Evolutionary conservation across 495 filamentous ascomycete genomes (phyloP).

Genomic region (Neurospora terricola): DNA sequence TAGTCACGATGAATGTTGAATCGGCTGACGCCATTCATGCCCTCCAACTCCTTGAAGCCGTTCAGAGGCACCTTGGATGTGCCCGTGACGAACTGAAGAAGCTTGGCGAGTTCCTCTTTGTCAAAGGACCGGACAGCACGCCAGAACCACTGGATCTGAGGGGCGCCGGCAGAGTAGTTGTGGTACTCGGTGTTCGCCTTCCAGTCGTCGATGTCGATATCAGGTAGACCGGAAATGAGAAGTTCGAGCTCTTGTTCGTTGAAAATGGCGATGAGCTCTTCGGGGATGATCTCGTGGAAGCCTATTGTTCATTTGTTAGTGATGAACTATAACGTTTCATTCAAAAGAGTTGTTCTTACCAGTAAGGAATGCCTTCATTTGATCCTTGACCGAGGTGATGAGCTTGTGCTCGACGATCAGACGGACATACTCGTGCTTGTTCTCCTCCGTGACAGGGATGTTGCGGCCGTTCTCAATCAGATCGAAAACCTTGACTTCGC

Average conservation of each 20-base stretch:
- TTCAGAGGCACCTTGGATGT: slow-evolving; percentile 98
- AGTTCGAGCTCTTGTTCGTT: slow-evolving; percentile 97
- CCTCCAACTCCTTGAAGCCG: slow-evolving; percentile 97
- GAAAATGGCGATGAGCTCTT: slow-evolving; percentile 93
- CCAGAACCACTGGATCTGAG: slow-evolving; percentile 99
- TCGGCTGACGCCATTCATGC: slow-evolving; percentile 95
- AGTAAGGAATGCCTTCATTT: slow-evolving; percentile 91
- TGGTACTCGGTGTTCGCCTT: slow-evolving; percentile 98
- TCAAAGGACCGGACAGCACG: slow-evolving; percentile 94
- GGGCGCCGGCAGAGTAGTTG: slow-evolving; percentile 88
- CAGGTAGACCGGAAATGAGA: slow-evolving; percentile 91
- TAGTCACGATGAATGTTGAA: slow-evolving; percentile 99
- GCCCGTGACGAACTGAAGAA: slow-evolving; percentile 96
- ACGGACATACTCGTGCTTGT: slow-evolving; percentile 96
- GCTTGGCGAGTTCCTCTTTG: slow-evolving; percentile 96
- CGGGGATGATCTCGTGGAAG: slow-evolving; percentile 96
- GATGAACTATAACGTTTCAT: neutral
- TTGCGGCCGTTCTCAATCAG: slow-evolving; percentile 80
- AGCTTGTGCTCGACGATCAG: slow-evolving; percentile 90
- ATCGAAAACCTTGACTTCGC: slow-evolving; percentile 77
- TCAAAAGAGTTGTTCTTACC: slow-evolving; percentile 39
- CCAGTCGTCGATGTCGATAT: slow-evolving; percentile 98
- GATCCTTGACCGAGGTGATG: slow-evolving; percentile 80
- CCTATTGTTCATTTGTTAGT: slow-evolving; percentile 37
- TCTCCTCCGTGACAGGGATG: slow-evolving; percentile 90